phyloP scores from a whole-genome alignment of 2,329 filamentous ascomycete species.

The Blastomyces gilchristii region DNA sequence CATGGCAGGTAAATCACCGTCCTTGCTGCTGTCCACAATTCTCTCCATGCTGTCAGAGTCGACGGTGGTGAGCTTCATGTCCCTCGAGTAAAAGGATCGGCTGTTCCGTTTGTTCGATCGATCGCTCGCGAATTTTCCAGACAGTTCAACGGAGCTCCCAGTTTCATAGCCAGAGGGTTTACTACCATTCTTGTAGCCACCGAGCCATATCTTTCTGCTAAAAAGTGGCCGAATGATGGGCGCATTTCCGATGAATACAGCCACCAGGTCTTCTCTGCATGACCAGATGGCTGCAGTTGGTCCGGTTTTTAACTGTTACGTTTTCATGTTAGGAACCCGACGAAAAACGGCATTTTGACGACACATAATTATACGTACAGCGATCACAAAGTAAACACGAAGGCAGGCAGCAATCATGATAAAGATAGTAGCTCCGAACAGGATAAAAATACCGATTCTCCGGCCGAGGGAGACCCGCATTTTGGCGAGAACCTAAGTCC shows the following conservation, averaged over 20 bases:
- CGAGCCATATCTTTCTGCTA: constrained; percentile 3
- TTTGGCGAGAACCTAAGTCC: constrained; percentile 19
- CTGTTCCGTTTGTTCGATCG: neutral
- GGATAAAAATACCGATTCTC: constrained; percentile 23
- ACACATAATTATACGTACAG: constrained; percentile 16
- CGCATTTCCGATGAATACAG: constrained; percentile 30
- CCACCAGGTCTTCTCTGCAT: constrained; percentile 32
- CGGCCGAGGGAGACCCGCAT: constrained; percentile 23
- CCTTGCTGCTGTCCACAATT: neutral
- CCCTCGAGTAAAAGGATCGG: neutral
- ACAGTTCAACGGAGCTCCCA: neutral
- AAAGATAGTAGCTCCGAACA: constrained; percentile 29
- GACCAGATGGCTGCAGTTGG: constrained; percentile 29
- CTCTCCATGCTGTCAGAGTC: constrained; percentile 6
- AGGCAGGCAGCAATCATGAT: constrained; percentile 25
- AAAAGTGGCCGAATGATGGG: constrained; percentile 26
- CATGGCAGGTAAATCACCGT: constrained; percentile 1
- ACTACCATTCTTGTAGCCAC: neutral
- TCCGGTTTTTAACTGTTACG: constrained; percentile 5
- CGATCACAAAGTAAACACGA: constrained; percentile 23
- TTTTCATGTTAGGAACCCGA: neutral
- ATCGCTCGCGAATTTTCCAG: neutral
- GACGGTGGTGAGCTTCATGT: neutral
- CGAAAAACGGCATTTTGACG: neutral
- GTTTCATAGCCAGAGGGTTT: neutral